Conservation (phyloP, 257 asterid species). For the Ilex aquifolium region DNA sequence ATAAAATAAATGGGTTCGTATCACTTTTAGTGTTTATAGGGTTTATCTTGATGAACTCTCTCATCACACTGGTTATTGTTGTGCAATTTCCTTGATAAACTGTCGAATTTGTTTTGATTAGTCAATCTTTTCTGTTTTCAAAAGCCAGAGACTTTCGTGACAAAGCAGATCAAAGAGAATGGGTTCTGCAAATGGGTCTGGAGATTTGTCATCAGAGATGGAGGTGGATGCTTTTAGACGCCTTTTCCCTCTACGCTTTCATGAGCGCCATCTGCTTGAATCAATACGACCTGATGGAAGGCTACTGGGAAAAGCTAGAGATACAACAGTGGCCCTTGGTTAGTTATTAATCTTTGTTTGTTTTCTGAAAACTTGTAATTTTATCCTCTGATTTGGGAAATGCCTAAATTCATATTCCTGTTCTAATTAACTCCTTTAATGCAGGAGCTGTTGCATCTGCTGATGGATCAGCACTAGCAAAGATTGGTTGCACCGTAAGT, state of each 20-base stretch:
- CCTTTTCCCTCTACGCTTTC: conserved; percentile 76
- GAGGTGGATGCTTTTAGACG: conserved; percentile 85
- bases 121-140: conserved; percentile 6
- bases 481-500: conserved; percentile 93
- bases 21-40: too few species aligned
- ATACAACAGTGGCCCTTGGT: too few species aligned
- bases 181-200: conserved; percentile 43
- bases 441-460: conserved; percentile 30
- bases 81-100: too few species aligned
- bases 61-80: too few species aligned
- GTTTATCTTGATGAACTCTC: too few species aligned
- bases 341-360: too few species aligned
- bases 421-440: too few species aligned
- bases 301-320: too few species aligned
- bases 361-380: too few species aligned
- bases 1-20: too few species aligned
- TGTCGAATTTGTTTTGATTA: neutral
- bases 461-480: conserved; percentile 85
- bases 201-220: conserved; percentile 74
- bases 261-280: conserved; percentile 70
- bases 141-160: conserved; percentile 4
- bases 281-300: conserved; percentile 88
- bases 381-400: too few species aligned
- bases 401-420: too few species aligned
- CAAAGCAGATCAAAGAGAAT: conserved; percentile 26